Evolutionary conservation across 140 eudicot species (phyloP).

Genomic region (Cichorium intybus): DNA sequence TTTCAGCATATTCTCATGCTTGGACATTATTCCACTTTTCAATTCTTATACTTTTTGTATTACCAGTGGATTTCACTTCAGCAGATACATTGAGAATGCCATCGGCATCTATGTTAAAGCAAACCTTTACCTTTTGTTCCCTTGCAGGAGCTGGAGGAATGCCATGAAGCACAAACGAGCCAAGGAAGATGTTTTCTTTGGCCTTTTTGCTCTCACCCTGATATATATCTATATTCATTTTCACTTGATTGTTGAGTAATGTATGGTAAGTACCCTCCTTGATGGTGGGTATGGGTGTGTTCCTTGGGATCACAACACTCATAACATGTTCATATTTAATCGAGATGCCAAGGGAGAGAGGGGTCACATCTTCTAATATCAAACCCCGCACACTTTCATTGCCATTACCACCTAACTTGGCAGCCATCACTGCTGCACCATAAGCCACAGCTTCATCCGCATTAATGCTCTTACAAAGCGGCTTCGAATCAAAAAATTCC

Average conservation of each 20-base stretch:
- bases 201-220: conserved; percentile 17
- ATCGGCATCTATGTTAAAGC: conserved; percentile 25
- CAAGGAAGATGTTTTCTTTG: conserved; percentile 18
- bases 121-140: background rate
- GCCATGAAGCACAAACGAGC: background rate
- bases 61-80: conserved; percentile 8
- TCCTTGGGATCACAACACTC: conserved; percentile 19
- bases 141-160: conserved; percentile 12
- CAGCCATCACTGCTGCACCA: conserved; percentile 27
- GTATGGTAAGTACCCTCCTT: background rate
- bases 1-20: background rate
- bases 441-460: conserved; percentile 30
- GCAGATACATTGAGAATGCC: conserved; percentile 21
- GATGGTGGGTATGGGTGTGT: conserved; percentile 21
- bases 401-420: conserved; percentile 13
- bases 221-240: background rate
- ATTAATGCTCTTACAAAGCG: conserved; percentile 21
- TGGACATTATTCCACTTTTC: background rate
- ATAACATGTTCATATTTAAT: background rate
- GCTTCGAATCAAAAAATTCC: conserved; percentile 18
- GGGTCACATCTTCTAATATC: conserved; percentile 15
- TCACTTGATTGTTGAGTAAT: background rate
- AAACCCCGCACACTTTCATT: background rate
- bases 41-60: conserved; percentile 11
- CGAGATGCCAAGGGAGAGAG: conserved; percentile 21